Conservation (phyloP, 352 stramenopile genomes). For the Globisporangium viniferum region DNA sequence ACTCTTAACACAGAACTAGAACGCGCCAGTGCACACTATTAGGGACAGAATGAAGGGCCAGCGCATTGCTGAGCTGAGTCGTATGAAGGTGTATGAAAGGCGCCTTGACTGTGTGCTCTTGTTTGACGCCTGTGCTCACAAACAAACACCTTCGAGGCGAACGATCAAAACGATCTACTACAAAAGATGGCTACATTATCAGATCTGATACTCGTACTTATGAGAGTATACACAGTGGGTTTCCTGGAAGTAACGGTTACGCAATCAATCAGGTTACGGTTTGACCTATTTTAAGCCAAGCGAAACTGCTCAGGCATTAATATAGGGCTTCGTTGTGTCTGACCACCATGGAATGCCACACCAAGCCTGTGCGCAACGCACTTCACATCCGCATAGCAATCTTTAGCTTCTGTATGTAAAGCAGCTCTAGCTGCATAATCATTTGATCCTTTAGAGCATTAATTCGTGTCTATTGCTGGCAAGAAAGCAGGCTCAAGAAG, state of each 20-base stretch:
- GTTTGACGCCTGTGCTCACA: neutral
- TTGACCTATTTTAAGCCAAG: neutral
- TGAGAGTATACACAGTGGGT: neutral
- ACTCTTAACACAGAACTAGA: neutral
- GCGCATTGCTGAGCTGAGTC: neutral
- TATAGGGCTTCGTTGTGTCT: neutral
- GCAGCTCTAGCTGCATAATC: neutral
- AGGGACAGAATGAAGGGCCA: neutral
- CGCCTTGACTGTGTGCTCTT: neutral
- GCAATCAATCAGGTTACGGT: neutral
- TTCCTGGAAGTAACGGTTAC: neutral
- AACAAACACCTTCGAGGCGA: no score
- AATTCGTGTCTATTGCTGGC: neutral
- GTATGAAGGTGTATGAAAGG: neutral
- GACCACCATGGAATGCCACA: no score
- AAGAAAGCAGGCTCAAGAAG: neutral
- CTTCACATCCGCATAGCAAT: no score
- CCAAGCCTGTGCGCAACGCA: no score
- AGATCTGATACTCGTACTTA: neutral
- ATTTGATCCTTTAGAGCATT: neutral
- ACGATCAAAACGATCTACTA: no score
- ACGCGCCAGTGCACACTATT: neutral
- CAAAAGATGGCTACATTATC: neutral
- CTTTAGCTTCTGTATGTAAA: neutral
- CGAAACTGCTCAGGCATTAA: neutral